Evolutionary conservation across 768 basidiomycete species (phyloP).

Genomic region (Strobilomyces echinocephalus): DNA sequence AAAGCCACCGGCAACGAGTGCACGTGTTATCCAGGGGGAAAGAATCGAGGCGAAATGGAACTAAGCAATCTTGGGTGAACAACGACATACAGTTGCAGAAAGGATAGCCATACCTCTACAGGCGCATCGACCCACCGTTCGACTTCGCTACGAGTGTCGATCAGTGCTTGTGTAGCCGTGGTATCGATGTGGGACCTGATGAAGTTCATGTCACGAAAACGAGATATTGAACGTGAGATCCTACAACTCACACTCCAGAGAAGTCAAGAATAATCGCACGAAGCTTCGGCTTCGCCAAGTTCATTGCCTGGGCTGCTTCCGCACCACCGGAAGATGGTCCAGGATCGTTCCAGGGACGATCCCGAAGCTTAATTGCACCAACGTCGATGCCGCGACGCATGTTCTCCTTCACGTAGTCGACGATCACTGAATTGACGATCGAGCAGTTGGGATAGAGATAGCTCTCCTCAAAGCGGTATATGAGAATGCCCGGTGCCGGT

Average conservation of each 20-base stretch:
- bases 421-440: conserved; percentile 62
- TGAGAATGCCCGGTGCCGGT: conserved; percentile 80
- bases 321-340: conserved; percentile 54
- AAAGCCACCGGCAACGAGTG: conserved; percentile 86
- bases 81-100: not conserved
- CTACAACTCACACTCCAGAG: conserved; percentile 56
- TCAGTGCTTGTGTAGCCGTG: conserved; percentile 84
- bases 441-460: conserved; percentile 81
- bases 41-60: conserved; percentile 94
- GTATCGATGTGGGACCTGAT: conserved; percentile 82
- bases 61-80: conserved; percentile 34
- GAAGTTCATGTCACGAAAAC: not conserved
- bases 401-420: conserved; percentile 74
- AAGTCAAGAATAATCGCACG: conserved; percentile 92
- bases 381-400: conserved; percentile 76
- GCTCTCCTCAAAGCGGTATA: conserved; percentile 91
- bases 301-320: conserved; percentile 42
- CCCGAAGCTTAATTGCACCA: conserved; percentile 53
- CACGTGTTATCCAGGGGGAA: conserved; percentile 91
- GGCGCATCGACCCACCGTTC: conserved; percentile 80
- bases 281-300: conserved; percentile 60
- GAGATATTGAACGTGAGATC: not conserved
- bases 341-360: conserved; percentile 94
- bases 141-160: conserved; percentile 84
- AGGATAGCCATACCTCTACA: conserved; percentile 48